Percentiles rank a stretch among this genome's conserved stretches.
phyloP scores from a whole-genome alignment of 1,284 basidiomycete species.

The Trichosporon ovoides region DNA sequence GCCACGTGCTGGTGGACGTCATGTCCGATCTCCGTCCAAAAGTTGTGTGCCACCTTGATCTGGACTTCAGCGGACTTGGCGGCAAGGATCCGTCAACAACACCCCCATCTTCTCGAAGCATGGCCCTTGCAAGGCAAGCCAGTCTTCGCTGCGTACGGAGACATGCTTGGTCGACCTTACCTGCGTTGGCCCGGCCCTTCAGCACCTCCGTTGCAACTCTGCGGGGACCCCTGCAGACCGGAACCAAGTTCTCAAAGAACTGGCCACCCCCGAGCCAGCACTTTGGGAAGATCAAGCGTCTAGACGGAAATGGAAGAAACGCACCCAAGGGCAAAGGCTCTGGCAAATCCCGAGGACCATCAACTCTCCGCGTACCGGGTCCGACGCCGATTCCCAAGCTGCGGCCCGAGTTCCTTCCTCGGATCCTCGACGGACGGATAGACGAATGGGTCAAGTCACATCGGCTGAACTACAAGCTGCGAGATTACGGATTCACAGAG shows the following conservation, averaged over 20 bases:
- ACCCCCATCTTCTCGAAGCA: background rate
- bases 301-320: too few relatives aligned
- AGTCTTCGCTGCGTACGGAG: background rate
- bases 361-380: too few relatives aligned
- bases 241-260: too few relatives aligned
- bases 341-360: too few relatives aligned
- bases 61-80: too few relatives aligned
- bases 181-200: background rate
- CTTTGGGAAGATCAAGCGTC: too few relatives aligned
- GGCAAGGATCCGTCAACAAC: too few relatives aligned
- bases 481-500: conserved; percentile 27
- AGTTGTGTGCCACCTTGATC: too few relatives aligned
- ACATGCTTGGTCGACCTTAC: background rate
- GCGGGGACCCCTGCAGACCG: background rate
- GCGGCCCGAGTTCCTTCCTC: conserved; percentile 6
- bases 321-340: too few relatives aligned
- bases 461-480: conserved; percentile 23
- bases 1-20: too few relatives aligned
- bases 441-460: conserved; percentile 28
- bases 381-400: background rate
- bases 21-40: too few relatives aligned
- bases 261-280: too few relatives aligned
- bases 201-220: background rate
- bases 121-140: background rate
- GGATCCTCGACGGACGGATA: conserved; percentile 23